phyloP scores from a whole-genome alignment of 176 grass and related monocot species.

The Cenchrus purpureus region DNA sequence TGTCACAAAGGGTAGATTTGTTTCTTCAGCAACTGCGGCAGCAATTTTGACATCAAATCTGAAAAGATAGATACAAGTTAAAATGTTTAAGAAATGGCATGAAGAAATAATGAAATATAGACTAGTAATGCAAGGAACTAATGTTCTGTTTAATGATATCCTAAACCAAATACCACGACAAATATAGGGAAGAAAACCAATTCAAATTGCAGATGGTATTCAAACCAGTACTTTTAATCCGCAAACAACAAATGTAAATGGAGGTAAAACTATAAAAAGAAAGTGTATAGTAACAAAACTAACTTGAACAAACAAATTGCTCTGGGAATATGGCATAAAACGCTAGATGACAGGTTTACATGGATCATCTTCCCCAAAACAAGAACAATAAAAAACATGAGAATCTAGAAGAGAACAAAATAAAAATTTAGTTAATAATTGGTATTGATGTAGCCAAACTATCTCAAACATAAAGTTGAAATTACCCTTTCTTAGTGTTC shows the following conservation, averaged over 20 bases:
- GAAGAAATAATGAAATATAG: background rate
- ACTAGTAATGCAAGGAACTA: slow-evolving; percentile 9
- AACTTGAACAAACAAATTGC: slow-evolving; percentile 15
- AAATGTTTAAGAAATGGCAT: slow-evolving; percentile 38
- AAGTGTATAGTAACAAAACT: slow-evolving; percentile 21
- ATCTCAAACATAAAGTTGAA: background rate
- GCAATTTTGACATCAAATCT: slow-evolving; percentile 99
- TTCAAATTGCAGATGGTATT: slow-evolving; percentile 3
- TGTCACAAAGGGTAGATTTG: slow-evolving; percentile 82
- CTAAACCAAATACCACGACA: slow-evolving; percentile 27
- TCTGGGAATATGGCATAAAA: slow-evolving; percentile 7
- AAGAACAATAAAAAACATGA: background rate
- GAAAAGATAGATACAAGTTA: slow-evolving; percentile 35
- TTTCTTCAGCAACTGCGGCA: slow-evolving; percentile 85
- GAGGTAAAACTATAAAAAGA: background rate
- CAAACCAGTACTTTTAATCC: slow-evolving; percentile 13
- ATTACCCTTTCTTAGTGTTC: slow-evolving; percentile 97
- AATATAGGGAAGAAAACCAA: slow-evolving; percentile 18
- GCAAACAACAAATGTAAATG: background rate
- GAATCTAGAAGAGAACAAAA: background rate
- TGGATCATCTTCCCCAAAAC: background rate
- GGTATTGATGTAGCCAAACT: slow-evolving; percentile 1
- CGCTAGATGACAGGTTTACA: slow-evolving; percentile 2
- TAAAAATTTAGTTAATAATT: background rate
- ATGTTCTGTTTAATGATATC: background rate